Percentiles rank a stretch among this genome's conserved stretches.
phyloP scores from a whole-genome alignment of 805 yeast genomes.

The Cyberlindnera sargentensis region DNA sequence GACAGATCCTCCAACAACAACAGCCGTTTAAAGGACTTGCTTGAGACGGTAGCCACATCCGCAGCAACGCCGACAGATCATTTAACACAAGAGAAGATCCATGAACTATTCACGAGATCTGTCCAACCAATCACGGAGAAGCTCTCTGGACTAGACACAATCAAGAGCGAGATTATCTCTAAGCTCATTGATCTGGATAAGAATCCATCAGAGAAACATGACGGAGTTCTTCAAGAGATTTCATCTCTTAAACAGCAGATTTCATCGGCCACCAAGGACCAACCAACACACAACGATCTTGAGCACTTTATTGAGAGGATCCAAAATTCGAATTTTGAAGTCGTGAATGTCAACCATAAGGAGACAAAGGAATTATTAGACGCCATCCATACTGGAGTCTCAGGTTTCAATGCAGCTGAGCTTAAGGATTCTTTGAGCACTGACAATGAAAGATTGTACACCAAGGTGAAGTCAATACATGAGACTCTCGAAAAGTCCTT shows the following conservation, averaged over 20 bases:
- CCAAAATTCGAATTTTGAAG: background rate
- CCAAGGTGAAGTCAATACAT: background rate
- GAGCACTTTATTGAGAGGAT: background rate
- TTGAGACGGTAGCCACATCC: slow-evolving; percentile 14
- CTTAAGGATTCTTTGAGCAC: background rate
- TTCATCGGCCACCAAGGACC: background rate
- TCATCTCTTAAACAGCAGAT: background rate
- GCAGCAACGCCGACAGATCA: background rate
- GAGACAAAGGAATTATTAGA: background rate
- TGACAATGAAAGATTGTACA: background rate
- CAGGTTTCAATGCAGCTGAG: no score
- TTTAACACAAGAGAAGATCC: background rate
- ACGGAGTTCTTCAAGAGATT: background rate
- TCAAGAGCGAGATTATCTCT: background rate
- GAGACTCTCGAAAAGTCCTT: background rate
- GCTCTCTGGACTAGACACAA: background rate
- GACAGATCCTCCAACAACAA: slow-evolving; percentile 24
- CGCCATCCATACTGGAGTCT: background rate
- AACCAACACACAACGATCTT: background rate
- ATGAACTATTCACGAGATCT: slow-evolving; percentile 1
- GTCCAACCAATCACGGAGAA: background rate
- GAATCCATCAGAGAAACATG: background rate
- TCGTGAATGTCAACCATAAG: background rate
- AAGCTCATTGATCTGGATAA: slow-evolving; percentile 1
- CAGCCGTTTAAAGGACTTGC: slow-evolving; percentile 20